phyloP scores from a whole-genome alignment of 495 filamentous ascomycete species.

The Penicillium simplicissimum region DNA sequence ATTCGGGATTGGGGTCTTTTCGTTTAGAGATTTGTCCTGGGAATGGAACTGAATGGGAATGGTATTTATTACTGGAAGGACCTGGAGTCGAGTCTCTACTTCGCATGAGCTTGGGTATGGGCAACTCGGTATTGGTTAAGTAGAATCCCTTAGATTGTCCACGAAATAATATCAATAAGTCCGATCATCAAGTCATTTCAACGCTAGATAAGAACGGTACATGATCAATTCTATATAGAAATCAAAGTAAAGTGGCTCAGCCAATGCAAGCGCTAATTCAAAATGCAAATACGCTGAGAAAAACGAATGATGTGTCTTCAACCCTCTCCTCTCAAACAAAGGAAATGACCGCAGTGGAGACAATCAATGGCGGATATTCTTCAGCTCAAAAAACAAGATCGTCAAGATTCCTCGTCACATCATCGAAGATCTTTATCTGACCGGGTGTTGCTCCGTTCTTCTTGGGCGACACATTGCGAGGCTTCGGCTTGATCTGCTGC shows the following conservation, averaged over 20 bases:
- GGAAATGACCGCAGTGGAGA: neutral
- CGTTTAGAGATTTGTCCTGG: constrained; percentile 34
- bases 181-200: neutral
- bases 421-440: constrained; percentile 7
- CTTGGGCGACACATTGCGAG: constrained; percentile 56
- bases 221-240: neutral
- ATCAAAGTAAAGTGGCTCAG: neutral
- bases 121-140: neutral
- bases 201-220: no score
- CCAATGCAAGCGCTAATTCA: neutral
- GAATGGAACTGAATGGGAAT: neutral
- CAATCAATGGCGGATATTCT: neutral
- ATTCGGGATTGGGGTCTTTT: constrained; percentile 86
- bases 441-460: constrained; percentile 43
- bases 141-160: neutral
- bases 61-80: neutral
- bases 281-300: neutral
- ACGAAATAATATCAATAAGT: constrained; percentile 3
- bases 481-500: constrained; percentile 77
- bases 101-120: neutral
- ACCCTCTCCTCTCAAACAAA: neutral
- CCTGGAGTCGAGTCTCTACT: neutral
- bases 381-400: constrained; percentile 12
- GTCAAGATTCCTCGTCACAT: constrained; percentile 18
- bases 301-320: neutral